These are phyloP conservation scores for Shiraia bambusicola DNA, from an alignment of 2,329 filamentous ascomycete genomes.

Conservation along the genomic window DNA sequence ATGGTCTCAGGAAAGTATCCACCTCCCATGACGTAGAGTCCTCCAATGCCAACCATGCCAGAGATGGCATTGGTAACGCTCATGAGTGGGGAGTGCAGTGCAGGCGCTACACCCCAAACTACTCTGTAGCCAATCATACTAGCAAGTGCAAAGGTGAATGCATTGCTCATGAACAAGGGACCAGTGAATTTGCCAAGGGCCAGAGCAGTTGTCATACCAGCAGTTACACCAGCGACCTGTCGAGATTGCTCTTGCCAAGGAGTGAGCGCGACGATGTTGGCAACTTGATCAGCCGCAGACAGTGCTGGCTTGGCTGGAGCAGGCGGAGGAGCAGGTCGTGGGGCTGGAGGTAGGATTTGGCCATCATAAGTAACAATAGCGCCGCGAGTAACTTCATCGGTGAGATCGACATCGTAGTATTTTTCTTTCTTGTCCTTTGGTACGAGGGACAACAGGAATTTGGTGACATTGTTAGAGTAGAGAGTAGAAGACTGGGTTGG, in stretches of 20 bases:
- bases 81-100: constrained; percentile 87
- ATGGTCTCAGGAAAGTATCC: constrained; percentile 64
- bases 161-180: constrained; percentile 84
- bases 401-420: constrained; percentile 75
- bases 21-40: constrained; percentile 85
- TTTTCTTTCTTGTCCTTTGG: constrained; percentile 77
- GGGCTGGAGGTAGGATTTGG: constrained; percentile 72
- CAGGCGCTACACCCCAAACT: constrained; percentile 82
- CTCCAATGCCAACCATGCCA: constrained; percentile 83
- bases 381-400: constrained; percentile 82
- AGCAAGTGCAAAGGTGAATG: constrained; percentile 80
- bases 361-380: constrained; percentile 81
- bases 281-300: constrained; percentile 44
- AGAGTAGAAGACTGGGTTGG: constrained; percentile 87
- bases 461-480: constrained; percentile 93
- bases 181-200: constrained; percentile 76
- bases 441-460: constrained; percentile 79
- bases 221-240: constrained; percentile 73
- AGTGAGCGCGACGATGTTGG: constrained; percentile 67
- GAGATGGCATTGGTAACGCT: constrained; percentile 92
- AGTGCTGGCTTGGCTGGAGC: constrained; percentile 51
- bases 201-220: constrained; percentile 73
- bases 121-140: constrained; percentile 85
- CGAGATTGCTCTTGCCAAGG: constrained; percentile 79
- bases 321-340: constrained; percentile 64